Evolutionary conservation across 305 asterid genomes (phyloP).

Genomic region (Fraxinus dipetala): DNA sequence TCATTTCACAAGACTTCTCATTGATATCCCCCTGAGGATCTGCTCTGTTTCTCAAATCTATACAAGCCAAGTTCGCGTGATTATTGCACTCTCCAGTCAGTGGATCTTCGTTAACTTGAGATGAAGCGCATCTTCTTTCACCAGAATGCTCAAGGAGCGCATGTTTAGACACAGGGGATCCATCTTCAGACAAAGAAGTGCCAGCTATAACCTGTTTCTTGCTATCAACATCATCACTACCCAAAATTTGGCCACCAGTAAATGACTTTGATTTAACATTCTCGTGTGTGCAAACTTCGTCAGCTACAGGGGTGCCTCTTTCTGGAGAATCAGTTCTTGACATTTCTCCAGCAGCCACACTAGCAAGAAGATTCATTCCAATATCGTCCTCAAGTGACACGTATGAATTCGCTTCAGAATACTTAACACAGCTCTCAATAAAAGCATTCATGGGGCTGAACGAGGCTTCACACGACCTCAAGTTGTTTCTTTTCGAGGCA

Average conservation of each 20-base stretch:
- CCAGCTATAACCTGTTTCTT: slow-evolving; percentile 32
- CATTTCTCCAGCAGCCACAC: slow-evolving; percentile 65
- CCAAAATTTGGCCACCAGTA: slow-evolving; percentile 20
- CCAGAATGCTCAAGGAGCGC: slow-evolving; percentile 12
- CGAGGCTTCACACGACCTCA: slow-evolving; percentile 38
- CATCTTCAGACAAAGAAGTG: slow-evolving; percentile 25
- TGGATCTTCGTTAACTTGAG: slow-evolving; percentile 23
- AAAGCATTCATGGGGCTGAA: slow-evolving; percentile 64
- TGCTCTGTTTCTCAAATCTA: slow-evolving; percentile 16
- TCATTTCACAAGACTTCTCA: slow-evolving; percentile 34
- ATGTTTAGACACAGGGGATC: slow-evolving; percentile 15
- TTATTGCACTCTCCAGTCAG: slow-evolving; percentile 11
- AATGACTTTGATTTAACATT: slow-evolving; percentile 37
- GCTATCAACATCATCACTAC: slow-evolving; percentile 23
- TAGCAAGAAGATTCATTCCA: slow-evolving; percentile 73
- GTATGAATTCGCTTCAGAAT: slow-evolving; percentile 43
- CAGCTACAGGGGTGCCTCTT: slow-evolving; percentile 34
- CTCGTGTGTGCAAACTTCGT: slow-evolving; percentile 35
- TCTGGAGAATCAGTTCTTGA: slow-evolving; percentile 40
- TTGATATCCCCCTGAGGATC: slow-evolving; percentile 20
- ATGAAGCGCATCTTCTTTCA: slow-evolving; percentile 21
- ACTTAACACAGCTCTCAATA: slow-evolving; percentile 54
- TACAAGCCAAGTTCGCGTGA: background rate
- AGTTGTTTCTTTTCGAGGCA: slow-evolving; percentile 32
- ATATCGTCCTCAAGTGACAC: slow-evolving; percentile 48